Percentiles rank a stretch among this genome's conserved stretches.
Conservation (phyloP, 2,329 filamentous ascomycete genomes). For the Botrytis fragariae region DNA sequence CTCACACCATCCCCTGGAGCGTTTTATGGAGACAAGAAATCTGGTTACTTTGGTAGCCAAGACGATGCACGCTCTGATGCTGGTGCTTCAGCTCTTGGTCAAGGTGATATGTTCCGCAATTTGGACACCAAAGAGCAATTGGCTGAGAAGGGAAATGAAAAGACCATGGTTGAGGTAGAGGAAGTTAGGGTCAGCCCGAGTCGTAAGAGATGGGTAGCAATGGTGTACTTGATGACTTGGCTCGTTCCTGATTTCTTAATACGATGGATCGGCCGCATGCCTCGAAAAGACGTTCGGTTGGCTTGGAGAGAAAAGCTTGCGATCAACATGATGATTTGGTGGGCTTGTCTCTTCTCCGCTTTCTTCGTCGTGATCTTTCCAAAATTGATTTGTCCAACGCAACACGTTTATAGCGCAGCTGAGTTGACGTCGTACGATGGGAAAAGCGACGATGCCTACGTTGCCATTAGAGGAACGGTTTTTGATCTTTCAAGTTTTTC, state of each 20-base stretch:
- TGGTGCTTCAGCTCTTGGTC: conserved; percentile 84
- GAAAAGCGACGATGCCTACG: conserved; percentile 64
- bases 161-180: conserved; percentile 86
- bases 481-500: conserved; percentile 77
- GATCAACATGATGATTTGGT: conserved; percentile 97
- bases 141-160: conserved; percentile 91
- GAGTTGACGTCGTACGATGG: conserved; percentile 77
- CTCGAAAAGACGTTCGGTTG: conserved; percentile 84
- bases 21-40: conserved; percentile 70
- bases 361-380: conserved; percentile 95
- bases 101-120: conserved; percentile 97
- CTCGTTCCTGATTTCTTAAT: conserved; percentile 84
- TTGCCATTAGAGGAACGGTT: conserved; percentile 84
- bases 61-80: conserved; percentile 87
- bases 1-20: conserved; percentile 56
- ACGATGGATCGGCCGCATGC: conserved; percentile 74
- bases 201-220: conserved; percentile 85
- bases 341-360: conserved; percentile 69
- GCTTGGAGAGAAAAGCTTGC: conserved; percentile 97
- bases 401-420: conserved; percentile 77
- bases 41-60: conserved; percentile 74
- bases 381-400: conserved; percentile 81
- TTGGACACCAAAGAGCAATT: conserved; percentile 91
- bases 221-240: conserved; percentile 83
- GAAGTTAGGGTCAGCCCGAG: conserved; percentile 72